Base-by-base conservation (phyloP, 495 filamentous ascomycete genomes). In the Podospora sp. region DNA sequence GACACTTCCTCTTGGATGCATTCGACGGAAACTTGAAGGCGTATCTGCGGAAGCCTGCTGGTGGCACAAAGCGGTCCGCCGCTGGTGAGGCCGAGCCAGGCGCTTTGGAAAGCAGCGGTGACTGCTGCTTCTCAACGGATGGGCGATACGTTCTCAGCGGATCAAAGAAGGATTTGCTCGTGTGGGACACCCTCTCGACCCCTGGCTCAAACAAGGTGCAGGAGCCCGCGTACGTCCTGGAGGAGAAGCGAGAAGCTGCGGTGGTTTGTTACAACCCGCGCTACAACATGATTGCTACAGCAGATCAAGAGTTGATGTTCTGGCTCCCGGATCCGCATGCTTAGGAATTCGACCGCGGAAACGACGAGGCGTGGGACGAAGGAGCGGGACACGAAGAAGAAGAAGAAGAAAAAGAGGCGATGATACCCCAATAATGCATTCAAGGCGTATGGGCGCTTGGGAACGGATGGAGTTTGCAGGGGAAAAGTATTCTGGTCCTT, bases 1-100 rank as follows among this genome's bases (percentile, higher is more conserved):
- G 92, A 2, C 96, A 98, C 72, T 95, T 91, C 69, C 79, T 99
- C 26, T 80, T 99, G 26, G 95, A 99, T 76, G 92, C 96, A 1
- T 98, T 97, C 77, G 85, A 90, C 36, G 94, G 93, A 20, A 80
- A 77, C 21, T 71, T 97, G 1, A 89, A 89, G 71, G 88, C 89
- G 12, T 91, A 89, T 75, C 80, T 88, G 40, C 78, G 67, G 29
- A 82, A 79, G 69, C 79, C 77, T 12, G 73, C 72, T 69, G 81
- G 68, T 46, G 78, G 77, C 59, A 57, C 74, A 25, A 71, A 77
- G 56, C 81, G 87, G 25, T 63, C 82, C 27, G 83, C 82, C 21
- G 76, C 81, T 24, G 83, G 88, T 26, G 80, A 86, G 61, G 63
- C 57, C 60, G 77, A 72, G 11, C 73, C 68, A 11, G 69, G 80